Percentiles rank a stretch among this genome's conserved stretches.
These are phyloP conservation scores for Citrus mangshanensis DNA, from an alignment of 345 rosid species.

Conservation along the genomic window DNA sequence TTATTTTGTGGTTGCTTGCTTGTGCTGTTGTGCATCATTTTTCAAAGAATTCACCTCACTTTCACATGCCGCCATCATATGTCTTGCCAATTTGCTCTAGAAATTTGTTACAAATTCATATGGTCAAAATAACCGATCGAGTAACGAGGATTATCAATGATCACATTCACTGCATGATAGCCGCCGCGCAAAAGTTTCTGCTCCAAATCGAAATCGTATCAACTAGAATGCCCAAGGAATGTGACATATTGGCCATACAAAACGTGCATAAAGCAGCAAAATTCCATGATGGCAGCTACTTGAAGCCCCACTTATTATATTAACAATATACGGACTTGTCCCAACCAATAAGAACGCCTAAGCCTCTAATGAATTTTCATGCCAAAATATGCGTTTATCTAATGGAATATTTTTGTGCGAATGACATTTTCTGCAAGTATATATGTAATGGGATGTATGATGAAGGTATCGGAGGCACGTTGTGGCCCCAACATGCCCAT, in stretches of 20 bases:
- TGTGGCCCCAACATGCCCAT: slow-evolving; percentile 20
- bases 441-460: not conserved
- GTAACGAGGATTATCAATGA: not conserved
- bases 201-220: not conserved
- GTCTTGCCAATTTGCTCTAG: not conserved
- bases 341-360: not conserved
- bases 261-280: not conserved
- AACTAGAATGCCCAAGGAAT: not conserved
- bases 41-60: not conserved
- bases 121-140: not conserved
- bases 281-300: not conserved
- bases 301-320: not conserved
- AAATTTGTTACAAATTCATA: not conserved
- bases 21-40: no score
- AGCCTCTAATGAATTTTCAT: not conserved
- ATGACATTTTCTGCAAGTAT: not conserved
- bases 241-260: not conserved
- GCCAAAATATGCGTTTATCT: not conserved
- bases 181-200: not conserved
- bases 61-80: not conserved
- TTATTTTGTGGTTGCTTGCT: no score
- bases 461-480: not conserved
- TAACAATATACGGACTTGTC: not conserved
- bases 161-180: not conserved
- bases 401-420: not conserved